A percentile compares a stretch with the other conserved stretches of the same genome.
These are phyloP conservation scores for Ceratocystis diversiconidia DNA, from an alignment of 2,329 filamentous ascomycete genomes.

Conservation along the genomic window DNA sequence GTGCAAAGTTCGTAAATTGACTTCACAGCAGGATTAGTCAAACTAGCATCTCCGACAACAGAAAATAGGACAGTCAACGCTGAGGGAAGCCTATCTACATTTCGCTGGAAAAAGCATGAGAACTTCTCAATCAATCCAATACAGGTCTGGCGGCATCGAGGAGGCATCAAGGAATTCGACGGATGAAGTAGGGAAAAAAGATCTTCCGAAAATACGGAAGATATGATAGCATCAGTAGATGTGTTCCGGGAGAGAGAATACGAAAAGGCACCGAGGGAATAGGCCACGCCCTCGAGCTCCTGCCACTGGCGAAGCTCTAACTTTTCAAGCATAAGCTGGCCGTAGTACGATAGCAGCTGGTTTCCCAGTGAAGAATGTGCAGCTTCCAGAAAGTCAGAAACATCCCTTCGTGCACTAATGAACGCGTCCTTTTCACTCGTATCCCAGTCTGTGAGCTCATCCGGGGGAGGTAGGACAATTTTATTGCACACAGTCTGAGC, in stretches of 20 bases:
- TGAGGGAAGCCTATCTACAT: constrained; percentile 50
- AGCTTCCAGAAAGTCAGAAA: constrained; percentile 62
- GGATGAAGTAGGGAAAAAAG: constrained; percentile 16
- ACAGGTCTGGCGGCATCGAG: constrained; percentile 51
- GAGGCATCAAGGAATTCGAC: constrained; percentile 37
- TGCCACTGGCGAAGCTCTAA: constrained; percentile 32
- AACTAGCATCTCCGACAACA: constrained; percentile 45
- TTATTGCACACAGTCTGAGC: constrained; percentile 55
- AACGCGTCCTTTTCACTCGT: constrained; percentile 54
- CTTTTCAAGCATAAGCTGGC: constrained; percentile 35
- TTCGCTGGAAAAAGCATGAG: constrained; percentile 60
- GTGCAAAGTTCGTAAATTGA: constrained; percentile 63
- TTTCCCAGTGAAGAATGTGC: constrained; percentile 49
- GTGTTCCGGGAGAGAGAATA: constrained; percentile 48
- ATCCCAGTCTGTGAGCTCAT: constrained; percentile 51
- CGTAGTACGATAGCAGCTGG: constrained; percentile 42
- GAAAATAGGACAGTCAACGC: constrained; percentile 63
- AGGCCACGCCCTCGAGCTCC: constrained; percentile 46
- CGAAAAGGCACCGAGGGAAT: constrained; percentile 51
- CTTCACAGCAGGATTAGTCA: constrained; percentile 56
- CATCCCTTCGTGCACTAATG: constrained; percentile 59
- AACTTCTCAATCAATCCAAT: constrained; percentile 59
- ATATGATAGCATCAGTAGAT: constrained; percentile 44
- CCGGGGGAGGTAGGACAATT: constrained; percentile 49
- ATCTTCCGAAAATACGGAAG: constrained; percentile 45